Conservation (phyloP, 148 eudicot species). For the Nyssa sinensis region DNA sequence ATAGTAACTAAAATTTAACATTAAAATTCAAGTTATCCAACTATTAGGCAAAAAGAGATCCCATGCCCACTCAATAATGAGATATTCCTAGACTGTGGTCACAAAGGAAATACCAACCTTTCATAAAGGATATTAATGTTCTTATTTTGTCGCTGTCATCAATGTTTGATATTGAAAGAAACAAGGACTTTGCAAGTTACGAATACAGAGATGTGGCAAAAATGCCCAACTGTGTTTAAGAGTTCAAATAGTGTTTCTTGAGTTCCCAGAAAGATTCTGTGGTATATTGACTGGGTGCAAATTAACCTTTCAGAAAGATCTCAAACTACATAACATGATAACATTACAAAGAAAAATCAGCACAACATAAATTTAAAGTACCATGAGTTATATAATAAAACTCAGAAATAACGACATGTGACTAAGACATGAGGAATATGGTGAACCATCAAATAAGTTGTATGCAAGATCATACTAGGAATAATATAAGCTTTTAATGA, state of each 20-base stretch:
- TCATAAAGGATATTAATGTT: neutral
- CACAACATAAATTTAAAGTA: neutral
- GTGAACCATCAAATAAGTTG: neutral
- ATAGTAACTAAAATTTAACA: neutral
- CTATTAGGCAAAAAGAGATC: neutral
- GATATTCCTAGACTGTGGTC: neutral
- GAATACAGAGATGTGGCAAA: too few species aligned
- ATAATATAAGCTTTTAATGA: too few species aligned
- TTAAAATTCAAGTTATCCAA: neutral
- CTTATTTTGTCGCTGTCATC: too few species aligned
- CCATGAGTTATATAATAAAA: neutral
- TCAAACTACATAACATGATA: neutral
- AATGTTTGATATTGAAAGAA: too few species aligned
- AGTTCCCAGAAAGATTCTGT: too few species aligned
- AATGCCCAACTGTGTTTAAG: too few species aligned
- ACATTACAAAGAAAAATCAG: neutral
- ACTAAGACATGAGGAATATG: neutral
- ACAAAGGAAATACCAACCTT: neutral
- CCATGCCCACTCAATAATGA: neutral
- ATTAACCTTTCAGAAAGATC: neutral
- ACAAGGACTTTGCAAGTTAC: too few species aligned
- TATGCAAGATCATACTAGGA: neutral
- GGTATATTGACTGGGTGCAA: too few species aligned
- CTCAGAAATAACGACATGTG: neutral
- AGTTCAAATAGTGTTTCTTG: too few species aligned